These are phyloP conservation scores for Pythium plurisporium DNA, from an alignment of 352 stramenopile species.

Conservation along the genomic window DNA sequence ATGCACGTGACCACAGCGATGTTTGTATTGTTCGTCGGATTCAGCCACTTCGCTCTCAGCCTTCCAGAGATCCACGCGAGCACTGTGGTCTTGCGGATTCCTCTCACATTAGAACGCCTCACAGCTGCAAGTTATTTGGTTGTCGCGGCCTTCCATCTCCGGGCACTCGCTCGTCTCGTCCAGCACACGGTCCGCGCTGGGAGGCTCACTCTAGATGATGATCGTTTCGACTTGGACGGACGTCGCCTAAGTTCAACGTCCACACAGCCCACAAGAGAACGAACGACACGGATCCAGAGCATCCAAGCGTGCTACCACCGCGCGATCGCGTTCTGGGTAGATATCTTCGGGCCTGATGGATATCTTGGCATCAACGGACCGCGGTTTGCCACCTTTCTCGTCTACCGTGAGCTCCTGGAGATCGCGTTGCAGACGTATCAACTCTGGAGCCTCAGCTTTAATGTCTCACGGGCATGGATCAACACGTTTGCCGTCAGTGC, in stretches of 20 bases:
- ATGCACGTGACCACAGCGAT: neutral
- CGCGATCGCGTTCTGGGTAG: neutral
- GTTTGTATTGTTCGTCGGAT: neutral
- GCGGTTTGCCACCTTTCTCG: neutral
- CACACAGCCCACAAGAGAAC: neutral
- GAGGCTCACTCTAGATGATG: neutral
- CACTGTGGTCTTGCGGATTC: neutral
- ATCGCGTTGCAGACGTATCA: conserved; percentile 13
- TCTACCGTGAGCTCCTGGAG: conserved; percentile 6
- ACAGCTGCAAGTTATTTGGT: neutral
- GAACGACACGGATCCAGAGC: neutral
- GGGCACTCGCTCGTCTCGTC: neutral
- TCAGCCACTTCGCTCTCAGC: conserved; percentile 2
- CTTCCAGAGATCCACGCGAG: neutral
- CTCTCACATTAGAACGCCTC: conserved; percentile 1
- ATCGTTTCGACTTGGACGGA: no score
- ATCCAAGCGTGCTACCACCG: neutral
- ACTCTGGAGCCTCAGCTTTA: conserved; percentile 3
- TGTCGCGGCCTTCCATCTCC: neutral
- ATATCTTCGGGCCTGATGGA: neutral
- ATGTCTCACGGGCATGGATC: conserved; percentile 13
- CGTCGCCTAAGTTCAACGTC: no score
- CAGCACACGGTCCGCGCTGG: neutral
- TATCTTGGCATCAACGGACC: conserved; percentile 10
- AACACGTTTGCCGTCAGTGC: conserved; percentile 12